A percentile compares a stretch with the other conserved stretches of the same genome.
These are phyloP conservation scores for Phytophthora pistaciae DNA, from an alignment of 352 stramenopile species.

Conservation along the genomic window DNA sequence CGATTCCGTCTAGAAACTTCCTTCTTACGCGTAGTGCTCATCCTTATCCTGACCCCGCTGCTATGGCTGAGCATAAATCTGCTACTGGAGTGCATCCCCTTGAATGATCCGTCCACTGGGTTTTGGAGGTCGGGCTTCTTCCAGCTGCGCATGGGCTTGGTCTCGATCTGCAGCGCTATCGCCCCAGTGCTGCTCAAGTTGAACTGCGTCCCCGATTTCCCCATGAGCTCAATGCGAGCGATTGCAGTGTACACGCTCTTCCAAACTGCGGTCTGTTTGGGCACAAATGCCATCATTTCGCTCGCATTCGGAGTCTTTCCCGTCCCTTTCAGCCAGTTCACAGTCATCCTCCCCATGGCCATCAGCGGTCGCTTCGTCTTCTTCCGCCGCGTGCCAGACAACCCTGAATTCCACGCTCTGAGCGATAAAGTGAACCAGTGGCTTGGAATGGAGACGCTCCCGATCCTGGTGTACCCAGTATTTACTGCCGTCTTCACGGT, in stretches of 20 bases:
- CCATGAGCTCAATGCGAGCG: conserved; percentile 8
- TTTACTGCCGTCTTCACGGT: conserved; percentile 46
- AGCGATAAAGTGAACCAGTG: conserved; percentile 38
- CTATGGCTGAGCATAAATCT: conserved; percentile 39
- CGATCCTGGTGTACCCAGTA: conserved; percentile 45
- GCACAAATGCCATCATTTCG: conserved; percentile 24
- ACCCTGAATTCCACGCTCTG: conserved; percentile 18
- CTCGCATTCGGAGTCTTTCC: conserved; percentile 39
- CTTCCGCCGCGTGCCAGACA: conserved; percentile 15
- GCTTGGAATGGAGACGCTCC: conserved; percentile 25
- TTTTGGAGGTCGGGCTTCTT: conserved; percentile 34
- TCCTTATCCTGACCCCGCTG: conserved; percentile 36
- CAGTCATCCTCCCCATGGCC: conserved; percentile 26
- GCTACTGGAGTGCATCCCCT: conserved; percentile 36
- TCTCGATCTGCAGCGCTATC: conserved; percentile 20
- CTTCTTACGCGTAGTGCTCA: background rate
- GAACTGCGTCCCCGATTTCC: conserved; percentile 41
- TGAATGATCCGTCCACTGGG: conserved; percentile 19
- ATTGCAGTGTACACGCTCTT: conserved; percentile 17
- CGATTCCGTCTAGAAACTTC: conserved; percentile 23
- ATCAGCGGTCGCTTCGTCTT: conserved; percentile 22
- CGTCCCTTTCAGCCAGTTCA: conserved; percentile 43
- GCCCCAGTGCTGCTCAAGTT: conserved; percentile 21
- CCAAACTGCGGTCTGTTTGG: conserved; percentile 30
- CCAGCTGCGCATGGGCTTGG: conserved; percentile 38